A percentile compares a stretch with the other conserved stretches of the same genome.
These are phyloP conservation scores for Huntiella abstrusa DNA, from an alignment of 2,329 filamentous ascomycete species.

Conservation along the genomic window DNA sequence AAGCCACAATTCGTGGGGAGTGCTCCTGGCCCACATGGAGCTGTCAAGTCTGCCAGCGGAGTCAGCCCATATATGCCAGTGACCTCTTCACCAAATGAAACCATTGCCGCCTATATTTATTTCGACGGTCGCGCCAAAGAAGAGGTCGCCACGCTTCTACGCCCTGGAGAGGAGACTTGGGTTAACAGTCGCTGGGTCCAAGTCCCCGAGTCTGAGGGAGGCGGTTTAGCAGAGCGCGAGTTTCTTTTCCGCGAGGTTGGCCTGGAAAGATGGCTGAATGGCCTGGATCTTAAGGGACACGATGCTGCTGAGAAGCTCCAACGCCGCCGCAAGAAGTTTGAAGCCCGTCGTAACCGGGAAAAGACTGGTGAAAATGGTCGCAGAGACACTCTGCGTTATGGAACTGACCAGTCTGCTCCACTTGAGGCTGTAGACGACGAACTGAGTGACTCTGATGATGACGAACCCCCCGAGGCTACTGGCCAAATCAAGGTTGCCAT, in stretches of 20 bases:
- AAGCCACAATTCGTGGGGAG: conserved; percentile 65
- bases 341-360: conserved; percentile 46
- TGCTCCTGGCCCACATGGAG: conserved; percentile 36
- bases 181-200: conserved; percentile 98
- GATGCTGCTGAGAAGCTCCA: conserved; percentile 81
- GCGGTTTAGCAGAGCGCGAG: conserved; percentile 85
- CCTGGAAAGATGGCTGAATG: conserved; percentile 88
- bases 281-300: conserved; percentile 82
- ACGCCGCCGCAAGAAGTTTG: conserved; percentile 66
- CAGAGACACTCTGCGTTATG: conserved; percentile 56
- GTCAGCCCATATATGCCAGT: conserved; percentile 78
- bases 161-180: conserved; percentile 94
- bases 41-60: conserved; percentile 29
- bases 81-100: conserved; percentile 87
- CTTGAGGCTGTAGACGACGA: conserved; percentile 52
- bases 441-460: conserved; percentile 61
- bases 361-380: conserved; percentile 16
- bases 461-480: conserved; percentile 81
- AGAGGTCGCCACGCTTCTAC: conserved; percentile 82
- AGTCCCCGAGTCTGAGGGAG: conserved; percentile 75
- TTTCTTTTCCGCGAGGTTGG: conserved; percentile 96
- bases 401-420: conserved; percentile 53
- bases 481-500: conserved; percentile 97
- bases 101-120: conserved; percentile 96
- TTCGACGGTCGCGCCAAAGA: conserved; percentile 92